phyloP scores from a whole-genome alignment of 1,139 yeast species.

The Pichia sp. region DNA sequence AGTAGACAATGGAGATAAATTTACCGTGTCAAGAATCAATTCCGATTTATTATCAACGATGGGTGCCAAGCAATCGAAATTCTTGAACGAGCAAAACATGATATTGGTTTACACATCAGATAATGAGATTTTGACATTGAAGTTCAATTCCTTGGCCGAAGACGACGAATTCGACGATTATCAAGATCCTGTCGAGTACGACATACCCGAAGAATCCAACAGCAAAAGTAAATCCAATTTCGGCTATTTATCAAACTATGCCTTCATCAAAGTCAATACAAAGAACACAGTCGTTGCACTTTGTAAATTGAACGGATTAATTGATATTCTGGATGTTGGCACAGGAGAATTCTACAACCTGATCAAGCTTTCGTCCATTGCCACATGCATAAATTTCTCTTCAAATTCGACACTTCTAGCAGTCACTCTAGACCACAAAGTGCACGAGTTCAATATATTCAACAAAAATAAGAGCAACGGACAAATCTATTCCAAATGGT shows the following conservation, averaged over 20 bases:
- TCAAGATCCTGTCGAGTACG: slow-evolving; percentile 25
- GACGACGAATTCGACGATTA: slow-evolving; percentile 28
- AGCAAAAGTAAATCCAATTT: slow-evolving; percentile 24
- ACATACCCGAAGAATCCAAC: slow-evolving; percentile 24
- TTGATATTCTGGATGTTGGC: slow-evolving; percentile 43
- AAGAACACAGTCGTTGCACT: slow-evolving; percentile 41
- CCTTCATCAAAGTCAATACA: slow-evolving; percentile 40
- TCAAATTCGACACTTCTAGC: slow-evolving; percentile 41
- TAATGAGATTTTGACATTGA: slow-evolving; percentile 43
- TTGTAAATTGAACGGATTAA: slow-evolving; percentile 56
- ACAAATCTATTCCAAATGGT: slow-evolving; percentile 55
- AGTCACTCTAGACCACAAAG: slow-evolving; percentile 64
- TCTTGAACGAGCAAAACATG: slow-evolving; percentile 31
- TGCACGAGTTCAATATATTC: slow-evolving; percentile 54
- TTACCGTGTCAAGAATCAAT: slow-evolving; percentile 45
- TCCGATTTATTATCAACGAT: slow-evolving; percentile 37
- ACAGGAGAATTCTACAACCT: slow-evolving; percentile 23
- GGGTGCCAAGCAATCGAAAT: slow-evolving; percentile 53
- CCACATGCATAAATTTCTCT: slow-evolving; percentile 58
- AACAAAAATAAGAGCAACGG: slow-evolving; percentile 12
- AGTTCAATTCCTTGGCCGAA: slow-evolving; percentile 31
- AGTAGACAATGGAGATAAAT: slow-evolving; percentile 29
- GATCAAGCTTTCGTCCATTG: slow-evolving; percentile 34
- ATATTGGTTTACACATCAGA: slow-evolving; percentile 57
- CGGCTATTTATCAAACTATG: slow-evolving; percentile 31